These are phyloP conservation scores for Gnetum montanum DNA, from an alignment of 75 land plant species.

Conservation along the genomic window DNA sequence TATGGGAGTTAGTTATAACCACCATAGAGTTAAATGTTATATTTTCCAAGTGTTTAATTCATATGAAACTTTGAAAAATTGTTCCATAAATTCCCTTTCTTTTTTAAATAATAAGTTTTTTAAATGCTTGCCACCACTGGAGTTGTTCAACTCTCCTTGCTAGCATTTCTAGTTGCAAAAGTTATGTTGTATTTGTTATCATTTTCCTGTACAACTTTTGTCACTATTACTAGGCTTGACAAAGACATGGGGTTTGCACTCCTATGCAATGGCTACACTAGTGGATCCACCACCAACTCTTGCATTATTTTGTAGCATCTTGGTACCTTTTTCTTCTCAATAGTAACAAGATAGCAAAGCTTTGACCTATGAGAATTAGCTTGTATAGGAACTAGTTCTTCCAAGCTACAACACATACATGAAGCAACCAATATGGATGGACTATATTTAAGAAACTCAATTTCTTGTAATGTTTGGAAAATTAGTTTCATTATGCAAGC, in stretches of 20 bases:
- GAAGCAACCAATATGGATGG: constrained; percentile 4
- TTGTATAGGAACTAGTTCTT: constrained; percentile 14
- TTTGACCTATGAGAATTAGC: constrained; percentile 7
- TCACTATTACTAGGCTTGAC: background rate
- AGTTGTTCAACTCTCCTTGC: too few relatives aligned
- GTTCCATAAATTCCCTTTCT: too few relatives aligned
- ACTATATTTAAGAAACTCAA: constrained; percentile 6
- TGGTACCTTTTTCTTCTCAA: background rate
- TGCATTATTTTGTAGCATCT: constrained; percentile 4
- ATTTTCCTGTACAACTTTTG: background rate
- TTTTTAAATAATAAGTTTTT: too few relatives aligned
- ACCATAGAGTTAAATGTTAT: too few relatives aligned
- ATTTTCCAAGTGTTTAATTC: too few relatives aligned
- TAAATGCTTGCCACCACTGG: too few relatives aligned
- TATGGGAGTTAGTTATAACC: too few relatives aligned
- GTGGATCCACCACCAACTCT: constrained; percentile 1
- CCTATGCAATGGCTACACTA: too few relatives aligned
- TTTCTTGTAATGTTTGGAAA: too few relatives aligned
- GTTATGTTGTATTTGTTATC: too few relatives aligned
- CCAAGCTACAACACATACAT: constrained; percentile 7
- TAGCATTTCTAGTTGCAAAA: too few relatives aligned
- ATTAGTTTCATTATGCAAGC: constrained; percentile 4
- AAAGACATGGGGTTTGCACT: background rate
- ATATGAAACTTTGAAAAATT: too few relatives aligned
- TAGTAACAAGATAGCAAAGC: background rate